phyloP scores from a whole-genome alignment of 768 basidiomycete genomes.

The Suillus luteus region DNA sequence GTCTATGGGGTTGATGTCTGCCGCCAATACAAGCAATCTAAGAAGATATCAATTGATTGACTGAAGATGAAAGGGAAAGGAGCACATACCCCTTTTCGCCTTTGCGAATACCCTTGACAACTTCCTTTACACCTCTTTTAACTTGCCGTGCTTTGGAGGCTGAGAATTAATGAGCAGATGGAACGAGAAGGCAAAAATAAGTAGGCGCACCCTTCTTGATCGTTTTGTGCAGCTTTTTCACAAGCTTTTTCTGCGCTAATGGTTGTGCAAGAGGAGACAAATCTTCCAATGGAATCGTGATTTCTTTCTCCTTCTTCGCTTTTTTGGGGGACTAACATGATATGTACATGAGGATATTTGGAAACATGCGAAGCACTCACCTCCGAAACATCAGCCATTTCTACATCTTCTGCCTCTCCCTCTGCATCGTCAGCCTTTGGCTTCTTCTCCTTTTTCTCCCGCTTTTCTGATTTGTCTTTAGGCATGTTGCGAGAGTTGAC shows the following conservation, averaged over 20 bases:
- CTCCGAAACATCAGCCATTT: constrained; percentile 41
- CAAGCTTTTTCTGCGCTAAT: constrained; percentile 88
- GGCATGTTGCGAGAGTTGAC: constrained; percentile 44
- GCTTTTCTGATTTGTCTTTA: constrained; percentile 77
- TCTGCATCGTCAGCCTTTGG: constrained; percentile 45
- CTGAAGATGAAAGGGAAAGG: neutral
- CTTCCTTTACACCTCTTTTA: constrained; percentile 97
- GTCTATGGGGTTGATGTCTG: constrained; percentile 97
- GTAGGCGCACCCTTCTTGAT: constrained; percentile 78
- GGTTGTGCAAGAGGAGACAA: constrained; percentile 95
- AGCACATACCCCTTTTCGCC: constrained; percentile 88
- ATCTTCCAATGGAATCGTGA: constrained; percentile 72
- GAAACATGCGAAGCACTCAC: constrained; percentile 21
- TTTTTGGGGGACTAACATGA: constrained; percentile 52
- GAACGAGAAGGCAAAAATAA: constrained; percentile 3
- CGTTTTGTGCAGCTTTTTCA: constrained; percentile 93
- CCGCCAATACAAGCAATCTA: constrained; percentile 89
- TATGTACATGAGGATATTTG: constrained; percentile 12
- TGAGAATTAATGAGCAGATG: constrained; percentile 31
- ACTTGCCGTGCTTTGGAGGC: constrained; percentile 94
- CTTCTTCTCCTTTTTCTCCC: constrained; percentile 77
- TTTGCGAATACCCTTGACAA: constrained; percentile 96
- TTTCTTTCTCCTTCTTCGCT: constrained; percentile 63
- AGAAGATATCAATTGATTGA: constrained; percentile 10
- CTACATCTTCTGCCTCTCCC: constrained; percentile 47